Evolutionary conservation across 208 protist genomes (phyloP).

Genomic region (Acanthamoeba comandoni): DNA sequence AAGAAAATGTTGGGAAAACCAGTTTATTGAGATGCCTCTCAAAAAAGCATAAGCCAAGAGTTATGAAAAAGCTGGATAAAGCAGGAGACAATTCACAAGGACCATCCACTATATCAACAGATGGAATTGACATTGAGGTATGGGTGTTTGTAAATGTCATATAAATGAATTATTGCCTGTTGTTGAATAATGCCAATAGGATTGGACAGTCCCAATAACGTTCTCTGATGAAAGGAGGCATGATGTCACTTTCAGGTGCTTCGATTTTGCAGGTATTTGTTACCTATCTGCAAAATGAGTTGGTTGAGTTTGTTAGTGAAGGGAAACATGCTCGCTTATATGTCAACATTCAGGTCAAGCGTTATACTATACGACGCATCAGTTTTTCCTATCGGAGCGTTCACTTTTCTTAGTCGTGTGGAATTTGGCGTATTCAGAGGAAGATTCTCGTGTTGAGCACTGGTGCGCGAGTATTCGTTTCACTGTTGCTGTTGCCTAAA

Average conservation of each 20-base stretch:
- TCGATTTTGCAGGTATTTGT: slow-evolving; percentile 67
- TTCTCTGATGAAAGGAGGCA: slow-evolving; percentile 40
- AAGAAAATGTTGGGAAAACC: slow-evolving; percentile 59
- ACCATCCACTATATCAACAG: slow-evolving; percentile 49
- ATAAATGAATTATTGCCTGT: not conserved
- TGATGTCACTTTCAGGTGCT: slow-evolving; percentile 28
- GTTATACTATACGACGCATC: slow-evolving; percentile 69
- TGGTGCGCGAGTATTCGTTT: not conserved
- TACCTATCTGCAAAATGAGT: no score
- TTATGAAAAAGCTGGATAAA: not conserved
- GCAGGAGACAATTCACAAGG: not conserved
- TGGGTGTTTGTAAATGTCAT: slow-evolving; percentile 33
- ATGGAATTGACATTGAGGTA: slow-evolving; percentile 60
- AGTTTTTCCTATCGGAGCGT: slow-evolving; percentile 69
- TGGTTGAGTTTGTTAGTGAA: not conserved
- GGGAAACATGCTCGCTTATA: not conserved
- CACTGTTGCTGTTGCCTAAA: not conserved
- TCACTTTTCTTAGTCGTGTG: slow-evolving; percentile 53
- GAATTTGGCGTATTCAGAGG: slow-evolving; percentile 19
- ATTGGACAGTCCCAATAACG: slow-evolving; percentile 19
- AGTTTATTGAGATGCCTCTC: not conserved
- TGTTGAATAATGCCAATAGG: not conserved
- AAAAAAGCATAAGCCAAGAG: slow-evolving; percentile 29
- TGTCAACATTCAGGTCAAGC: slow-evolving; percentile 12
- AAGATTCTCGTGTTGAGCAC: slow-evolving; percentile 44